Base-by-base conservation (phyloP, 495 filamentous ascomycete genomes). In the Hypoxylon fuscum region DNA sequence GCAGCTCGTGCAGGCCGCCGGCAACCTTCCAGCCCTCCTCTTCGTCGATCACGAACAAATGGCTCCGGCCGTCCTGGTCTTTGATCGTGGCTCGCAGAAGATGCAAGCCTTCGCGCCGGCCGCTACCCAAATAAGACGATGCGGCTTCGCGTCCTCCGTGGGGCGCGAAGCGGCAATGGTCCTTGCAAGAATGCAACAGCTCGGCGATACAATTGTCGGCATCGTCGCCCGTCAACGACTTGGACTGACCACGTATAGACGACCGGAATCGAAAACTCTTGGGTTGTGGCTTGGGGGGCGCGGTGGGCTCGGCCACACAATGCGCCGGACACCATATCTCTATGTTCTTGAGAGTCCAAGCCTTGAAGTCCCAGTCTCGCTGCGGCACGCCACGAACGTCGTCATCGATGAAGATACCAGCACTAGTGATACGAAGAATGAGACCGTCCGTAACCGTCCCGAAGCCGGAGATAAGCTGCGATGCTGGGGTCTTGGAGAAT, bases 321-420 rank as follows among this genome's bases (percentile, higher is more conserved):
- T 85, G 79, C 22, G 76, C 70, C 25, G 89, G 87, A 64, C 89
- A 93, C 86, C 91, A 93, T 72, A 97, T 88, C 80, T 98, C 95
- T 63, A 95, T 86, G 21, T 87, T 79, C 74, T 93, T 97, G 76
- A 98, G 83, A 10, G 91, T 96, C 95, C 95, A 97, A 14, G 94
- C 93, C 71, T 97, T 97, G 73, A 97, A 84, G 71, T 98, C 95
- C 96, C 96, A 98, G 76, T 98, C 96, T 44, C 95, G 84, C 72
- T 96, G 92, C 15, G 89, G 86, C 2, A 96, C 89, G 35, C 87
- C 87, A 14, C 92, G 86, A 32, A 97, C 79, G 66, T 97, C 95
- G 71, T 98, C 96, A 70, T 98, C 95, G 64, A 98, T 91, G 73
- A 98, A 98, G 29, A 97, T 84, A 3, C 95, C 95, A 72, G 96